phyloP scores from a whole-genome alignment of 768 basidiomycete genomes.

The Leucosporidium yakuticum region DNA sequence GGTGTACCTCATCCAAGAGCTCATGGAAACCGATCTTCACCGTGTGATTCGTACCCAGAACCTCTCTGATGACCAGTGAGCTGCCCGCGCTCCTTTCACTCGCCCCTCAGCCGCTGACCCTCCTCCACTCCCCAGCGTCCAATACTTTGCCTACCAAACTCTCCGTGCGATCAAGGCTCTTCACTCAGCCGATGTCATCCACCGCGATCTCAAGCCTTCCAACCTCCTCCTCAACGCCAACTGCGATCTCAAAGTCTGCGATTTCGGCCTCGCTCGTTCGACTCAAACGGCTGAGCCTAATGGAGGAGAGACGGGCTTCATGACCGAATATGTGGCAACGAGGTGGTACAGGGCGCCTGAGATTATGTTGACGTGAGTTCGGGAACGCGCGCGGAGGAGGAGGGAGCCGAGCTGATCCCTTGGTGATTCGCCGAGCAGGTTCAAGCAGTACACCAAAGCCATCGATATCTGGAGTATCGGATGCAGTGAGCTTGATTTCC shows the following conservation, averaged over 20 bases:
- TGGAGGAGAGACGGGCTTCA: slow-evolving; percentile 43
- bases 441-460: slow-evolving; percentile 54
- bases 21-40: slow-evolving; percentile 92
- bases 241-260: slow-evolving; percentile 43
- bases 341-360: slow-evolving; percentile 60
- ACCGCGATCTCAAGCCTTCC: slow-evolving; percentile 84
- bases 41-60: slow-evolving; percentile 93
- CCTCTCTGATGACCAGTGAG: slow-evolving; percentile 79
- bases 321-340: slow-evolving; percentile 73
- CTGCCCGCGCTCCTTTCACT: neutral
- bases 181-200: slow-evolving; percentile 76
- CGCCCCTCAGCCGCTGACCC: neutral
- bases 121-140: slow-evolving; percentile 47
- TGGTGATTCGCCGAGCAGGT: slow-evolving; percentile 31
- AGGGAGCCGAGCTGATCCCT: slow-evolving; percentile 10
- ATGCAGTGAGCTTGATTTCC: slow-evolving; percentile 48
- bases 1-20: slow-evolving; percentile 49
- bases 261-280: slow-evolving; percentile 73
- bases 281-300: slow-evolving; percentile 41
- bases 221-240: slow-evolving; percentile 84
- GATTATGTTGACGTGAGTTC: slow-evolving; percentile 47
- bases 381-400: no score
- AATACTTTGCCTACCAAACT: slow-evolving; percentile 98
- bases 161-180: slow-evolving; percentile 89
- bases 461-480: slow-evolving; percentile 80